Evolutionary conservation across 495 filamentous ascomycete genomes (phyloP).

Genomic region (Zalerion maritima): DNA sequence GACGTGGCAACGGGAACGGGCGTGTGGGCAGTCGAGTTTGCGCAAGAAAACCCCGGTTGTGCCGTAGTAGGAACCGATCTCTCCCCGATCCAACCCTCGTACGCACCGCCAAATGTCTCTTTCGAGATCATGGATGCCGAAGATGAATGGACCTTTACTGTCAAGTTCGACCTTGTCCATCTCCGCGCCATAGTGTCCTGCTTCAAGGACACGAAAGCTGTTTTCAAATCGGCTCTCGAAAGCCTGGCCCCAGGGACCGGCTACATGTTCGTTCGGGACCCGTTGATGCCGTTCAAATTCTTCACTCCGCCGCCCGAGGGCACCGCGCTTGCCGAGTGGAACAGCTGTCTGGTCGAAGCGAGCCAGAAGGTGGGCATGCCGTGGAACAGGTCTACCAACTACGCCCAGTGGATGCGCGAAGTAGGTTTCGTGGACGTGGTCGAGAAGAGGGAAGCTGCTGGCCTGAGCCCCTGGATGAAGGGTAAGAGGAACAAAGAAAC

Average conservation of each 20-base stretch:
- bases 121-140: slow-evolving; percentile 44
- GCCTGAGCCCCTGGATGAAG: slow-evolving; percentile 11
- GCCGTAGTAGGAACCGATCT: slow-evolving; percentile 38
- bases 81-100: slow-evolving; percentile 15
- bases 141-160: slow-evolving; percentile 36
- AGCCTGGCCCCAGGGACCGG: slow-evolving; percentile 33
- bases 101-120: slow-evolving; percentile 33
- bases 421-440: slow-evolving; percentile 10
- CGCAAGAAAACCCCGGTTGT: slow-evolving; percentile 26
- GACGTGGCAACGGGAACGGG: slow-evolving; percentile 47
- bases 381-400: slow-evolving; percentile 7
- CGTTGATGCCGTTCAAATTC: slow-evolving; percentile 7
- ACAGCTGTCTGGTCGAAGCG: slow-evolving; percentile 8
- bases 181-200: slow-evolving; percentile 32
- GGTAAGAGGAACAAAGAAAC: slow-evolving; percentile 11
- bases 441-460: slow-evolving; percentile 8
- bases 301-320: slow-evolving; percentile 8
- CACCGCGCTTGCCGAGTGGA: slow-evolving; percentile 8
- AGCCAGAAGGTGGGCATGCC: slow-evolving; percentile 5
- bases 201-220: slow-evolving; percentile 25
- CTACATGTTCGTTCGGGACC: slow-evolving; percentile 28
- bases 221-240: slow-evolving; percentile 30
- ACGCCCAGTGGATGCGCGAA: slow-evolving; percentile 8
- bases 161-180: slow-evolving; percentile 37
- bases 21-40: slow-evolving; percentile 42